Percentiles rank a stretch among this genome's conserved stretches.
Conservation (phyloP, 1,139 yeast genomes). For the Blastobotrys buckinghamii region DNA sequence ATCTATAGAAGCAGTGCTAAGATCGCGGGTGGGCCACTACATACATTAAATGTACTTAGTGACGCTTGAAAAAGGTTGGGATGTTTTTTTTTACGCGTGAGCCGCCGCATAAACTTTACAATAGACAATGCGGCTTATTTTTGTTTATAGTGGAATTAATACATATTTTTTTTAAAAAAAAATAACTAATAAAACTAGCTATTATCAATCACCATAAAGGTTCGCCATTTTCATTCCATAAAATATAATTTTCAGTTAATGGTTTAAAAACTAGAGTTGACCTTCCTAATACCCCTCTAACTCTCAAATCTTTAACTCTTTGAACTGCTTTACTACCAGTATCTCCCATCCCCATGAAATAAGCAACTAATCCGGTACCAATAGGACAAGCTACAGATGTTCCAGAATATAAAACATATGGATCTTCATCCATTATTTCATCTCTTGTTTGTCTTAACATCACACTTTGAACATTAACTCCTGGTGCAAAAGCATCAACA, state of each 20-base stretch:
- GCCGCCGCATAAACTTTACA: no score
- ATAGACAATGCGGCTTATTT: no score
- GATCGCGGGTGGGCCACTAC: no score
- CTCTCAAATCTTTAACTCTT: slow-evolving; percentile 21
- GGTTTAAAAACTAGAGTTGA: no score
- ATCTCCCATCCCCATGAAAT: slow-evolving; percentile 56
- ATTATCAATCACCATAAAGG: slow-evolving; percentile 39
- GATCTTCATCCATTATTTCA: slow-evolving; percentile 10
- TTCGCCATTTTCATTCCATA: slow-evolving; percentile 38
- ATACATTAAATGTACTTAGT: no score
- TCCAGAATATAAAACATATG: slow-evolving; percentile 48
- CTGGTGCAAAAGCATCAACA: slow-evolving; percentile 80
- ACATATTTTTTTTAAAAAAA: background rate
- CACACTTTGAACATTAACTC: slow-evolving; percentile 56
- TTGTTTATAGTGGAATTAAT: no score
- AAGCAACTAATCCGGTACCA: slow-evolving; percentile 68
- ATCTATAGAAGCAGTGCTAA: no score
- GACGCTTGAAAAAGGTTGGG: no score
- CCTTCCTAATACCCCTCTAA: slow-evolving; percentile 28
- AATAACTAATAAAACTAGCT: slow-evolving; percentile 1
- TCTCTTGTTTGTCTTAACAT: slow-evolving; percentile 1
- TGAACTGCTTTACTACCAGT: slow-evolving; percentile 39
- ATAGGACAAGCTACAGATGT: slow-evolving; percentile 88
- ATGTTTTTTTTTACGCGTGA: no score
- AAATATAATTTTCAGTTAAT: slow-evolving; percentile 37